These are phyloP conservation scores for Sporisorium graminicola DNA, from an alignment of 1,284 basidiomycete species.

Conservation along the genomic window DNA sequence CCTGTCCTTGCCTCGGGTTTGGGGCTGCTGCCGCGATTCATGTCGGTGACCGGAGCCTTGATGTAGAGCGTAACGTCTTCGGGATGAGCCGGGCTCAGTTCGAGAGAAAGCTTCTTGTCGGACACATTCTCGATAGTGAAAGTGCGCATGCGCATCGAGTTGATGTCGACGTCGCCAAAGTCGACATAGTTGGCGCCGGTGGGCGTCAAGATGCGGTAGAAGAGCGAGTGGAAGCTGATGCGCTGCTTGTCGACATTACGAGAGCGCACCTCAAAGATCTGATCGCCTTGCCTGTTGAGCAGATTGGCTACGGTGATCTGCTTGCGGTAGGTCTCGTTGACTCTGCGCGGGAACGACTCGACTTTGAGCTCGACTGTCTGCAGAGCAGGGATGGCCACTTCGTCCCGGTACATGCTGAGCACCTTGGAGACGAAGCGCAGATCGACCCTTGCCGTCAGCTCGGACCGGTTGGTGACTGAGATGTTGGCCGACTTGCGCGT, in stretches of 20 bases:
- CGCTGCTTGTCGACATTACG: constrained; percentile 73
- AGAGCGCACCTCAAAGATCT: constrained; percentile 72
- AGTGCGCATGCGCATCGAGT: constrained; percentile 71
- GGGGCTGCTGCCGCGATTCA: constrained; percentile 18
- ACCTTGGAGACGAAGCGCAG: constrained; percentile 73
- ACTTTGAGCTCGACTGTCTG: constrained; percentile 72
- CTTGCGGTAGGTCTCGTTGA: constrained; percentile 73
- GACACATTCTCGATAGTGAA: constrained; percentile 72
- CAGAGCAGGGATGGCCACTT: constrained; percentile 72
- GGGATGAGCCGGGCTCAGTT: constrained; percentile 72
- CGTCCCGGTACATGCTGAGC: constrained; percentile 72
- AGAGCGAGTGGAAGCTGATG: constrained; percentile 73
- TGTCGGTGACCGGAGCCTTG: constrained; percentile 47
- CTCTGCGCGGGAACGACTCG: constrained; percentile 73
- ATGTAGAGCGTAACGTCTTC: constrained; percentile 73
- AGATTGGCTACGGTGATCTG: constrained; percentile 72
- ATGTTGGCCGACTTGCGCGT: constrained; percentile 71
- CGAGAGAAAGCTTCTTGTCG: constrained; percentile 70
- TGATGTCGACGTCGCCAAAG: constrained; percentile 73
- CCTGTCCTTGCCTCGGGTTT: constrained; percentile 32
- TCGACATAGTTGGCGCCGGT: constrained; percentile 73
- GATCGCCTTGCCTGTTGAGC: constrained; percentile 69
- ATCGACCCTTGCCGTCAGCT: constrained; percentile 72
- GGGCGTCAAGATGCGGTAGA: constrained; percentile 73
- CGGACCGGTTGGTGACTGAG: constrained; percentile 71